Conservation (phyloP, 1,284 basidiomycete species). For the Irpex rosettiformis region DNA sequence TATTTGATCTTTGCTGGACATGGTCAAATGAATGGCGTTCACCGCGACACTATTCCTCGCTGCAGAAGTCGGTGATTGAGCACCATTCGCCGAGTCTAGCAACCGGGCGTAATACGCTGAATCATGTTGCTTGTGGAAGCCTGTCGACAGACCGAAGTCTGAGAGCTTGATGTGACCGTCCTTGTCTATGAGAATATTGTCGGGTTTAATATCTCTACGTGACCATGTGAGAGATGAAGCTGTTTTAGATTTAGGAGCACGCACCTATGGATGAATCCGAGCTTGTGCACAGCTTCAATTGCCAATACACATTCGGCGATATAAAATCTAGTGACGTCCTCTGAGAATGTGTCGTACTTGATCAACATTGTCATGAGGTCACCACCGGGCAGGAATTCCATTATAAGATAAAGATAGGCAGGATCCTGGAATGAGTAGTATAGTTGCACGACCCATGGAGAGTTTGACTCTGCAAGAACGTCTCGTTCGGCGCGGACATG, state of each 20-base stretch:
- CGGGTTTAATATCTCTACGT: constrained; percentile 94
- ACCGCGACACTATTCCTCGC: constrained; percentile 92
- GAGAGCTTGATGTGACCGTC: constrained; percentile 97
- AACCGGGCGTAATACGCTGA: constrained; percentile 93
- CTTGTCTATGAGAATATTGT: constrained; percentile 97
- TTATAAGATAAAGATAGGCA: constrained; percentile 94
- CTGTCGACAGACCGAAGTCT: constrained; percentile 97
- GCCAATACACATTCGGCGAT: constrained; percentile 99
- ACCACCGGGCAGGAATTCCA: constrained; percentile 98
- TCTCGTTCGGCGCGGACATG: constrained; percentile 99
- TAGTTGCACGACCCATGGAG: constrained; percentile 96
- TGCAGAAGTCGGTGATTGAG: constrained; percentile 35
- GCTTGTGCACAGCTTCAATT: constrained; percentile 96
- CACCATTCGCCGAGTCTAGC: constrained; percentile 50
- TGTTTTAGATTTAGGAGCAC: constrained; percentile 22
- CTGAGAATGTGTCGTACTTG: constrained; percentile 99
- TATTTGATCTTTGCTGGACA: constrained; percentile 91
- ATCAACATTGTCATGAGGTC: constrained; percentile 99
- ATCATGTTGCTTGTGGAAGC: constrained; percentile 96
- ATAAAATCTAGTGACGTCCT: constrained; percentile 98
- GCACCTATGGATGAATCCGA: constrained; percentile 98
- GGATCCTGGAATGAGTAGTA: constrained; percentile 99
- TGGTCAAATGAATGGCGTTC: constrained; percentile 92
- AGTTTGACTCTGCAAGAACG: constrained; percentile 95
- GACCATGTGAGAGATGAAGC: constrained; percentile 5